A percentile compares a stretch with the other conserved stretches of the same genome.
Evolutionary conservation across 345 rosid species (phyloP).

Genomic region (Aquilaria sinensis): DNA sequence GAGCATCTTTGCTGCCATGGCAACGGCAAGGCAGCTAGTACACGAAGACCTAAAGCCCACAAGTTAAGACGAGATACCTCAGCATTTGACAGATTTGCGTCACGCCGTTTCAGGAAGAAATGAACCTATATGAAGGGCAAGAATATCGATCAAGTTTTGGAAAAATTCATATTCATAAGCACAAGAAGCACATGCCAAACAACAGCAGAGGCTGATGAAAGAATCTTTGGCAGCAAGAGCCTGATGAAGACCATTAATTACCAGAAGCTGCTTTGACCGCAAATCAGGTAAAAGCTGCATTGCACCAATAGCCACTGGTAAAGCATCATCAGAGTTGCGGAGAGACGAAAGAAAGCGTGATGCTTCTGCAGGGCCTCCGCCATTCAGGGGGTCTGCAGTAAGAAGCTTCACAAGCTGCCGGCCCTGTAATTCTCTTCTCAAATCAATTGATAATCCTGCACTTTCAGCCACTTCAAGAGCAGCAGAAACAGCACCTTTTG

Average conservation of each 20-base stretch:
- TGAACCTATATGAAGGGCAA: constrained; percentile 62
- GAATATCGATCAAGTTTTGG: constrained; percentile 13
- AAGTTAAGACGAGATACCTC: constrained; percentile 88
- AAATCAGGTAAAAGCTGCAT: constrained; percentile 94
- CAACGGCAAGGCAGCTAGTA: constrained; percentile 89
- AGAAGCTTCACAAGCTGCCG: constrained; percentile 97
- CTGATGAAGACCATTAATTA: constrained; percentile 25
- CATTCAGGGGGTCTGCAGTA: constrained; percentile 92
- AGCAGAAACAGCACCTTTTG: constrained; percentile 96
- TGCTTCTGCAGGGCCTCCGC: constrained; percentile 99
- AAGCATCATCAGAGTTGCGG: constrained; percentile 86
- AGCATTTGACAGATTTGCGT: constrained; percentile 70
- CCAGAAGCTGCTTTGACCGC: constrained; percentile 95
- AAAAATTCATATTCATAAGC: constrained; percentile 2
- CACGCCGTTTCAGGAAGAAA: constrained; percentile 87
- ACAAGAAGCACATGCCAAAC: constrained; percentile 5
- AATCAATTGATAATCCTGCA: constrained; percentile 75
- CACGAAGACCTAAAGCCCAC: constrained; percentile 98
- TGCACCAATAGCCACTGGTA: constrained; percentile 97
- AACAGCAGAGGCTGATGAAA: neutral
- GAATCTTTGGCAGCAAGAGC: neutral
- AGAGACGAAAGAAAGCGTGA: constrained; percentile 91
- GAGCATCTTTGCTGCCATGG: constrained; percentile 99
- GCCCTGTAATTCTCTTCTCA: constrained; percentile 93
- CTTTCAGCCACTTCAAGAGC: constrained; percentile 98